A percentile compares a stretch with the other conserved stretches of the same genome.
phyloP scores from a whole-genome alignment of 2,329 filamentous ascomycete genomes.

The Penicillium sclerotigenum region DNA sequence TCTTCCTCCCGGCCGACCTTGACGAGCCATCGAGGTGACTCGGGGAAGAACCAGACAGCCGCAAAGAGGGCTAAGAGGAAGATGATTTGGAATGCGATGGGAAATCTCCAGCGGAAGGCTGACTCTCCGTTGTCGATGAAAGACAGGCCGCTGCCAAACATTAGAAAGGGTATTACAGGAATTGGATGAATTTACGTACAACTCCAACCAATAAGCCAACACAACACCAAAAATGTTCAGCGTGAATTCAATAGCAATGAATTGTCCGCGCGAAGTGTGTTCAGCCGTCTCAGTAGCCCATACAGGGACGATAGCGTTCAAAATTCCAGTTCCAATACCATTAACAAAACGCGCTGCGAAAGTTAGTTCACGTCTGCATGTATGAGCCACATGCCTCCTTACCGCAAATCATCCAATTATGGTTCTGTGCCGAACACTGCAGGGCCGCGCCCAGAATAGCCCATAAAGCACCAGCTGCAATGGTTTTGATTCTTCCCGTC shows the following conservation, averaged over 20 bases:
- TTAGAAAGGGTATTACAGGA: neutral
- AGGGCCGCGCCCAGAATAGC: conserved; percentile 60
- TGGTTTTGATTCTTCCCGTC: conserved; percentile 61
- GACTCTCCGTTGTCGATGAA: conserved; percentile 59
- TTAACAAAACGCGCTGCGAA: conserved; percentile 56
- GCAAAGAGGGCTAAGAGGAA: conserved; percentile 58
- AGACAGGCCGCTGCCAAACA: conserved; percentile 49
- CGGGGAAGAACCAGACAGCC: conserved; percentile 65
- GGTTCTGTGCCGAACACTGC: conserved; percentile 64
- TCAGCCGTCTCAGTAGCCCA: conserved; percentile 69
- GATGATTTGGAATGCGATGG: conserved; percentile 67
- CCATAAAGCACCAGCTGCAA: conserved; percentile 58
- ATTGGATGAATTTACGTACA: conserved; percentile 30
- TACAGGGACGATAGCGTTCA: conserved; percentile 68
- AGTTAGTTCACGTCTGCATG: neutral
- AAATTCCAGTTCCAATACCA: conserved; percentile 65
- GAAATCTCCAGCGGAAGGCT: conserved; percentile 64
- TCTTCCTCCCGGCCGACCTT: conserved; percentile 66
- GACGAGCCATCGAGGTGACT: conserved; percentile 58
- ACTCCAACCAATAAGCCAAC: conserved; percentile 60
- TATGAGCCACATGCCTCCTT: conserved; percentile 22
- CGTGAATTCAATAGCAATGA: conserved; percentile 70
- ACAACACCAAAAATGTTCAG: conserved; percentile 70
- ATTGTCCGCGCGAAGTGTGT: conserved; percentile 65
- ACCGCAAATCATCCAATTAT: conserved; percentile 68